Base-by-base conservation (phyloP, 257 asterid species). In the Ilex aquifolium region DNA sequence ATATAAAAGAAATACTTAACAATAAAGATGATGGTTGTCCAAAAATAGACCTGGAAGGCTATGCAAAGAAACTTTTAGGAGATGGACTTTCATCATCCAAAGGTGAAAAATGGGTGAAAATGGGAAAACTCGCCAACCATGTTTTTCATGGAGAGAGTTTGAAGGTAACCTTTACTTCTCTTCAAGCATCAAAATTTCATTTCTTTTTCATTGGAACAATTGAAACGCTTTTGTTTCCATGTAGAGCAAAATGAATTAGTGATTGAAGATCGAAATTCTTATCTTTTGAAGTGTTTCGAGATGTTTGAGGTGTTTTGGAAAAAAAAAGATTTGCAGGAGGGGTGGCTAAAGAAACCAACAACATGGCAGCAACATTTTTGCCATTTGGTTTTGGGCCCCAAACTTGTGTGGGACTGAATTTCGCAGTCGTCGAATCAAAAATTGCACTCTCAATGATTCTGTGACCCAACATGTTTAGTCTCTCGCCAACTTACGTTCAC, bases 361-460 rank as follows among this genome's bases (percentile, higher is more conserved):
- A 69, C 56, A 81, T 72, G 62, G 67, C 85, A 4, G 81, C 30
- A 7, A 85, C 91, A 1, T 81, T 76, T 63, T 27, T 76, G 69
- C 94, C 94, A 11, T 88, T 88, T 48, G 91, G 95, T 12, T 81
- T 69, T 15, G 91, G 95, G 39, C 87, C 88, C 17, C 74, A 94
- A 73, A 81, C 85, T 60, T 88, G 94, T 56, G 74, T 85, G 4
- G 96, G 96, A 3, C 48, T 79, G 32, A 80, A 72, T 44, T 88
- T 88, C 49, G 87, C 94, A 0, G 77, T 72, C 7, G 60, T 54
- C 1, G 87, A 88, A 72, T 79, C 85, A 3, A 88, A 85, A 65
- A 62, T 81, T 46, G 82, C 74, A 0, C 79, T 88, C 27, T 77
- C 87, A 0, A 88, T 88, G 89, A 81, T 85, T 67, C 77, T 88